These are phyloP conservation scores for Aspergillus phoenicis DNA, from an alignment of 2,329 filamentous ascomycete species.

Conservation along the genomic window DNA sequence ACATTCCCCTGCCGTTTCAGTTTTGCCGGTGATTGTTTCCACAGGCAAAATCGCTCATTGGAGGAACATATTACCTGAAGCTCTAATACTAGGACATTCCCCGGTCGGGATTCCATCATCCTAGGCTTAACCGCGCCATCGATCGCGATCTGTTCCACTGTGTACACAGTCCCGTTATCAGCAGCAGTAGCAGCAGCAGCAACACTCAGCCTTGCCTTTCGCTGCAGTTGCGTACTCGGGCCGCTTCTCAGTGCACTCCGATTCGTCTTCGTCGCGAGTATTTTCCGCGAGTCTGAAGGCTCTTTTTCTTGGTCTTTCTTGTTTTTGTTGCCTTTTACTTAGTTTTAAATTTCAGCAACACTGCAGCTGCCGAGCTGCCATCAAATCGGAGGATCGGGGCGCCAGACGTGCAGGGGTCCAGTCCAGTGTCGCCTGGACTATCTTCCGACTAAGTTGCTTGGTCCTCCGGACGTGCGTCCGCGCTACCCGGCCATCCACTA, in stretches of 20 bases:
- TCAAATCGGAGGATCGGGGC: conserved; percentile 1
- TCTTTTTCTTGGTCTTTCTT: not conserved
- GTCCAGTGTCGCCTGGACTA: conserved; percentile 1
- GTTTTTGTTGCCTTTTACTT: no score
- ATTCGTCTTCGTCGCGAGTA: conserved; percentile 5
- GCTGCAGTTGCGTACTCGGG: not conserved
- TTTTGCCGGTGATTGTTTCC: not conserved
- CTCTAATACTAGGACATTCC: not conserved
- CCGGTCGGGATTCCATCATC: conserved; percentile 1
- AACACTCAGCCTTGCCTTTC: not conserved
- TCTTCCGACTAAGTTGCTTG: conserved; percentile 13
- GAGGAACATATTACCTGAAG: not conserved
- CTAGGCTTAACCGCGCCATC: conserved; percentile 4
- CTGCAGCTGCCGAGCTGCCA: not conserved
- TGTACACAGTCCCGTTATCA: conserved; percentile 1
- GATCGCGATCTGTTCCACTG: not conserved
- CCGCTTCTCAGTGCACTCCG: not conserved
- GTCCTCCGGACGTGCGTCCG: conserved; percentile 18
- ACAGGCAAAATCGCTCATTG: not conserved
- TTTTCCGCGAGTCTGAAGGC: not conserved
- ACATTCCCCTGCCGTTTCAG: not conserved
- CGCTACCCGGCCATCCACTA: conserved; percentile 20
- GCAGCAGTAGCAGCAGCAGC: not conserved
- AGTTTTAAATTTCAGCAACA: not conserved
- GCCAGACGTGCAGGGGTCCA: conserved; percentile 17